Percentiles rank a stretch among this genome's conserved stretches.
These are phyloP conservation scores for Phialophora macrospora DNA, from an alignment of 2,329 filamentous ascomycete species.

Conservation along the genomic window DNA sequence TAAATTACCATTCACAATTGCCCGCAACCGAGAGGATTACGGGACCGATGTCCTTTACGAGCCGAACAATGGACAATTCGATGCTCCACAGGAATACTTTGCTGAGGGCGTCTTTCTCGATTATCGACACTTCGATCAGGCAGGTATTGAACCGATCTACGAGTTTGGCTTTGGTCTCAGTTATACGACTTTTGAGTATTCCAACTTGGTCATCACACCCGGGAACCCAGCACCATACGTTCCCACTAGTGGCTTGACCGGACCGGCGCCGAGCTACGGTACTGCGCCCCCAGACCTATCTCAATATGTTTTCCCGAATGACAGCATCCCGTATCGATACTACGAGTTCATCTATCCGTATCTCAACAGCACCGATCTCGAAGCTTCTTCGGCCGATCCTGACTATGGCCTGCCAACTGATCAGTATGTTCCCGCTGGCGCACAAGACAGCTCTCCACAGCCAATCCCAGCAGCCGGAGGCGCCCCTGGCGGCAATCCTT, in stretches of 20 bases:
- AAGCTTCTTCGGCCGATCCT: constrained; percentile 57
- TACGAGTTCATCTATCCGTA: constrained; percentile 67
- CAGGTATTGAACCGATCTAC: constrained; percentile 62
- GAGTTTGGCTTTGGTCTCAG: constrained; percentile 67
- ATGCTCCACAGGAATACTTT: constrained; percentile 64
- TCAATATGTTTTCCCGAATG: constrained; percentile 62
- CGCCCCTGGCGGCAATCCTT: constrained; percentile 64
- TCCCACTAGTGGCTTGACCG: constrained; percentile 59
- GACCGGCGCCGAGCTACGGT: constrained; percentile 60
- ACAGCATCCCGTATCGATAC: constrained; percentile 53
- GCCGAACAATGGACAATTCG: constrained; percentile 60
- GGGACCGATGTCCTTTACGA: constrained; percentile 62
- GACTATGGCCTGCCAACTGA: constrained; percentile 59
- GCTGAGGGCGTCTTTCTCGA: constrained; percentile 65
- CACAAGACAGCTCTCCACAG: constrained; percentile 60
- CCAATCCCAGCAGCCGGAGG: constrained; percentile 62
- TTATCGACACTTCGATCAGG: constrained; percentile 59
- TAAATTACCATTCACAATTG: constrained; percentile 67
- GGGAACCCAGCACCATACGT: constrained; percentile 56
- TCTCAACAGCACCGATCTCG: constrained; percentile 64
- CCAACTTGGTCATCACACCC: constrained; percentile 58
- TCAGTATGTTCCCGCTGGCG: constrained; percentile 57
- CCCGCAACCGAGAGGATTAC: constrained; percentile 58
- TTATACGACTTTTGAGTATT: constrained; percentile 67
- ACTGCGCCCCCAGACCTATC: constrained; percentile 53